Evolutionary conservation across 768 basidiomycete genomes (phyloP), one percentile per base, ranked within the genome.

Genomic region (Mycena indigotica): DNA sequence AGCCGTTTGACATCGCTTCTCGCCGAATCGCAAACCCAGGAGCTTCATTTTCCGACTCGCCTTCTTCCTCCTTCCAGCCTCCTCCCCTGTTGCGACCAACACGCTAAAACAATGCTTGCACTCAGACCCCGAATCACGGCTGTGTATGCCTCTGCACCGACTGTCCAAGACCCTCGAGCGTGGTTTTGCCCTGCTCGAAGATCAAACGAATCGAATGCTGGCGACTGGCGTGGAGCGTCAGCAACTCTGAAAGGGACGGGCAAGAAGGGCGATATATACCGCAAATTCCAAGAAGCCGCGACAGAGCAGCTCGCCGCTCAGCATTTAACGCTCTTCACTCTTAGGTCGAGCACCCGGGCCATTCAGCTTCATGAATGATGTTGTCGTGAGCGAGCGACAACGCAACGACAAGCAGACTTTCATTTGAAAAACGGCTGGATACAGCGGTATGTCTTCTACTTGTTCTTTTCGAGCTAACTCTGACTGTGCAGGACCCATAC

Each of bases 61-160:
- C 0, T 93, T 90, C 69, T 93, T 95, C 79, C n/a, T n/a, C n/a
- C 81, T 95, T 64, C 83, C 89, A 46, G 83, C 87, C n/a, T 76
- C 83, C 3, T 80, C 84, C 1, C 70, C 84, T 2, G 77, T 82
- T 0, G 83, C 91, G 1, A 75, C 90, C 46, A 77, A 85, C 28
- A 83, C 87, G 6, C 82, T 99, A 59, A 98, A 97, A 67, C 91
- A 95, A 71, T 98, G 96, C 67, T 83, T 99, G 1, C 90, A 93
- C 70, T 87, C 85, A 65, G 96, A 98, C 70, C 96, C 96, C 8
- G 96, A 99, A 69, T 94, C 91, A 1, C 86, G 86, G 50, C 73
- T 85, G 1, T 98, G 96, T 70, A 84, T 92, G 45, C 72, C 80
- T 2, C 83, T 90, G 0, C 89, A 92, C 68, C 84, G 91, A 3